Base-by-base conservation (phyloP, 345 rosid species). In the Camelina hispida region DNA sequence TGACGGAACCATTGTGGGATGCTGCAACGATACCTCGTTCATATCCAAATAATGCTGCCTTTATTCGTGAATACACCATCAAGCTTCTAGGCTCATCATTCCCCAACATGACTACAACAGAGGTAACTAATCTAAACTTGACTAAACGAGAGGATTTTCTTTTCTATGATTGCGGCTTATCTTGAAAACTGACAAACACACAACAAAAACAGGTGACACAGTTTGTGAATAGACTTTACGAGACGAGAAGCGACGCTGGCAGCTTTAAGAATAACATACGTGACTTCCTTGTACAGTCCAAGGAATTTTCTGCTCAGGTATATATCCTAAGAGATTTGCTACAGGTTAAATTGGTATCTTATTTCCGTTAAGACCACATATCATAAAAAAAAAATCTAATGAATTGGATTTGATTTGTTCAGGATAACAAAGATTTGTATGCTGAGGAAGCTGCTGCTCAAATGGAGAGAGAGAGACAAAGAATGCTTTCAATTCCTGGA, bases 1-100 rank as follows among this genome's bases (percentile, higher is more conserved):
- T 96, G 76, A 86, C 94, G 0, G 96, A 96, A 69, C 98, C 99
- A 56, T 77, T 96, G 74, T 96, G 99, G 99, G 96, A 96, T 81
- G 81, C 87, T 73, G 62, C 93, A 16, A 81, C 93, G 1, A 92
- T 85, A 22, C 66, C 87, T 53, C 87, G 86, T 79, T 83, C 89
- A 0, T 96, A 89, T 81, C 95, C 89, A 48, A 88, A 84, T 69
- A 96, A 96, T 83, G 84, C 86, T 2, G 72, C 82, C 55, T 96
- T 89, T 85, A 85, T 93, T 73, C 88, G 85, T 50, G 98, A 89
- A 54, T 87, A 88, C 82, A 92, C 98, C 54, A 91, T 91, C 70
- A 93, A 93, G 81, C 91, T 96, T 78, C 77, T 96, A 79, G 84
- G 91, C 62, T 78, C 96, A 57, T 93, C 99, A 9, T 93, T 96